Evolutionary conservation across 2,329 filamentous ascomycete genomes (phyloP).

Genomic region (Hypoxylon sp.): DNA sequence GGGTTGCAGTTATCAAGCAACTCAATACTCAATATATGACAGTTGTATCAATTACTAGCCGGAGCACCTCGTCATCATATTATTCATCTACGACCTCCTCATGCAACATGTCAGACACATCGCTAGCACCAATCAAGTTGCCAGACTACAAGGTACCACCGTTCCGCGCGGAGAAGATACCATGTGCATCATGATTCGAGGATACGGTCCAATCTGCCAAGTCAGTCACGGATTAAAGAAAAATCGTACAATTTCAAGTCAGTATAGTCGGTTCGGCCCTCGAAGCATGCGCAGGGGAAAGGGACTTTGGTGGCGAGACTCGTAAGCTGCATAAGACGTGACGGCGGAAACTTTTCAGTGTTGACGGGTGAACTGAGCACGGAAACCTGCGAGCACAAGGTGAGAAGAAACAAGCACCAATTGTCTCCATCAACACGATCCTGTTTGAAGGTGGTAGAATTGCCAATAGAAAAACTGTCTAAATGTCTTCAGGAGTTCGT

Average conservation of each 20-base stretch:
- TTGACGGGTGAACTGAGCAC: not conserved
- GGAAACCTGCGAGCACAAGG: not conserved
- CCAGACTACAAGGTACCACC: not conserved
- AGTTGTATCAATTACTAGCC: slow-evolving; percentile 8
- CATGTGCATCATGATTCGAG: slow-evolving; percentile 1
- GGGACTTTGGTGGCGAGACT: slow-evolving; percentile 5
- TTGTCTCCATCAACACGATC: slow-evolving; percentile 15
- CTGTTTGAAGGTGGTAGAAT: slow-evolving; percentile 27
- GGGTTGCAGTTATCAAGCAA: no score
- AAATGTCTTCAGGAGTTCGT: slow-evolving; percentile 35
- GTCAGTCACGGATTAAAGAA: slow-evolving; percentile 11
- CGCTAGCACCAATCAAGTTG: not conserved
- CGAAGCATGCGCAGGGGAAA: slow-evolving; percentile 23
- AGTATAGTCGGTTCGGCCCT: slow-evolving; percentile 9
- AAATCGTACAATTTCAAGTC: slow-evolving; percentile 8
- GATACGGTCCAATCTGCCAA: not conserved
- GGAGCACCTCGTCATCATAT: not conserved
- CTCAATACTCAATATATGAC: not conserved
- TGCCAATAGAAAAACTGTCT: slow-evolving; percentile 24
- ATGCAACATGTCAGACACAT: not conserved
- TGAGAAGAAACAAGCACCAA: slow-evolving; percentile 32
- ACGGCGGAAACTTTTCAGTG: not conserved
- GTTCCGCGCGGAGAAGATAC: not conserved
- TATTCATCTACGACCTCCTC: not conserved
- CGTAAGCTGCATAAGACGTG: slow-evolving; percentile 3